Conservation (phyloP, 2,329 filamentous ascomycete genomes). For the Aphanoascus verrucosus region DNA sequence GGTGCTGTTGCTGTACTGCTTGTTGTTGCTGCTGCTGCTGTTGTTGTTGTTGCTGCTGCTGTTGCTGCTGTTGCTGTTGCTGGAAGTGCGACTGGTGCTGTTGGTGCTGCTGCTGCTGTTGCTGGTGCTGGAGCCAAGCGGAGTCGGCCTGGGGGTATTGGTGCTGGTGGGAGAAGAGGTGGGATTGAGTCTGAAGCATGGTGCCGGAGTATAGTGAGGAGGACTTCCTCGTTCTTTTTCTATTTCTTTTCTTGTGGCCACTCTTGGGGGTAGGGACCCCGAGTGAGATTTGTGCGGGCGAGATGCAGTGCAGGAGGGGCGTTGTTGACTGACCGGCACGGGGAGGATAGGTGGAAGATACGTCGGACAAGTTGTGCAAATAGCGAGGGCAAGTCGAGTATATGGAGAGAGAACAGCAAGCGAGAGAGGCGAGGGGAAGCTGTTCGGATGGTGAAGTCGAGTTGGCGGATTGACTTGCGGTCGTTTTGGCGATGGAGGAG, state of each 20-base stretch:
- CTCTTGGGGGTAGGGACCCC: not conserved
- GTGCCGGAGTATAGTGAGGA: conserved; percentile 21
- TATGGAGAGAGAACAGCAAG: not conserved
- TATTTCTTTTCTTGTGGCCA: not conserved
- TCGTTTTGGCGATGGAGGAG: no score
- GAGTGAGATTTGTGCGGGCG: not conserved
- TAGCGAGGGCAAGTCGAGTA: not conserved
- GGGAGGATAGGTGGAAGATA: not conserved
- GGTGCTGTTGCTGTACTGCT: conserved; percentile 30
- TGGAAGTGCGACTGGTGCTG: conserved; percentile 38
- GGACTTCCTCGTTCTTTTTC: not conserved
- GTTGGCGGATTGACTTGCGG: no score
- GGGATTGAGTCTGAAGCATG: conserved; percentile 43
- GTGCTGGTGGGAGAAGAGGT: conserved; percentile 52
- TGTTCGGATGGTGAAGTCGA: no score
- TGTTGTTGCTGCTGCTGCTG: conserved; percentile 29
- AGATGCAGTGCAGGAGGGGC: not conserved
- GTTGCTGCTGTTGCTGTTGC: conserved; percentile 25
- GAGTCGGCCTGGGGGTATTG: conserved; percentile 40
- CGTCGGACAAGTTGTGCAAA: not conserved
- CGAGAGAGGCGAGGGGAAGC: not conserved
- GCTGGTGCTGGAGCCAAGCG: conserved; percentile 42
- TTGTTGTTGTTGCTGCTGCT: conserved; percentile 35
- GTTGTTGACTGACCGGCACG: not conserved
- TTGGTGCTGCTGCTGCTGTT: conserved; percentile 40